Evolutionary conservation across 768 basidiomycete species (phyloP).

Genomic region (Psilocybe cyanescens): DNA sequence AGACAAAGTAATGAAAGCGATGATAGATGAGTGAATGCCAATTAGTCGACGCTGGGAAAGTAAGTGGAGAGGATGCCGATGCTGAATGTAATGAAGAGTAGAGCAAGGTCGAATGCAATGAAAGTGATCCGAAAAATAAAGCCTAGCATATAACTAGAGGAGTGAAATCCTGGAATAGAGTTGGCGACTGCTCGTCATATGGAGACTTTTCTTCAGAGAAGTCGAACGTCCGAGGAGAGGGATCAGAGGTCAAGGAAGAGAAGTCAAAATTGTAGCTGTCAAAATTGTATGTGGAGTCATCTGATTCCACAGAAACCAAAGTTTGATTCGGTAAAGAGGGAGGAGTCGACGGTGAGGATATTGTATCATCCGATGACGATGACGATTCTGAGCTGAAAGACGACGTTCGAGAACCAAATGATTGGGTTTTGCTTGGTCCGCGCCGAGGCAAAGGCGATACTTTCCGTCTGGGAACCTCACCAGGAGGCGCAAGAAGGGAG

Average conservation of each 20-base stretch:
- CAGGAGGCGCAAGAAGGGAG: neutral
- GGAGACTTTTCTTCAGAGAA: neutral
- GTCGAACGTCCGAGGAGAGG: neutral
- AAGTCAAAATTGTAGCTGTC: neutral
- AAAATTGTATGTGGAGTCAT: neutral
- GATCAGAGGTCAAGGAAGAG: too few species aligned
- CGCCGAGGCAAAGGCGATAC: neutral
- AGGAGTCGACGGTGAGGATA: slow-evolving; percentile 9
- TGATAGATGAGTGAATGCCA: too few species aligned
- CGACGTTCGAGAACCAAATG: neutral
- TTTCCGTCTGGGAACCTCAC: neutral
- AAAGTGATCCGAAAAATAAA: too few species aligned
- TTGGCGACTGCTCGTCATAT: too few species aligned
- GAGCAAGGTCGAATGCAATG: too few species aligned
- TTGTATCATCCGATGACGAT: neutral
- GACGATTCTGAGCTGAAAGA: slow-evolving; percentile 12
- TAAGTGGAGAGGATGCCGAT: too few species aligned
- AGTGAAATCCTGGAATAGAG: too few species aligned
- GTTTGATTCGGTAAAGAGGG: neutral
- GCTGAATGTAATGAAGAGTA: too few species aligned
- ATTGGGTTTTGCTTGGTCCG: neutral
- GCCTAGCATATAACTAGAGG: too few species aligned
- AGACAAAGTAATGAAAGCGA: neutral
- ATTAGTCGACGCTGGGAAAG: too few species aligned
- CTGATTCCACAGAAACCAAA: neutral